Percentiles rank a stretch among this genome's conserved stretches.
Evolutionary conservation across 139 green algal species (phyloP).

Genomic region (Ulvella scutata): DNA sequence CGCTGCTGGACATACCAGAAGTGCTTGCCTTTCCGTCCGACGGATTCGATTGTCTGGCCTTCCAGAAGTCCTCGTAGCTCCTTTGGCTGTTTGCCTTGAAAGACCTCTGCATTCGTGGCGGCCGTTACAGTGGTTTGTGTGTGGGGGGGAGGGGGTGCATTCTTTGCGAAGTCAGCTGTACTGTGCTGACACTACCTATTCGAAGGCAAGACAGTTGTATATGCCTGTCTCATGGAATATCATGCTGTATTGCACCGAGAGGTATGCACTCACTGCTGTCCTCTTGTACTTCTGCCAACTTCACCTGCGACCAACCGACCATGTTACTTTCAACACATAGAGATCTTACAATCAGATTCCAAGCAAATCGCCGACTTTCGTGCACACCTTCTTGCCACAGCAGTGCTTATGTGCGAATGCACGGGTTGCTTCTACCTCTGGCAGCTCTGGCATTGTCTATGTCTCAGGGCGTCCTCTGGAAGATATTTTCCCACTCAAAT

Average conservation of each 20-base stretch:
- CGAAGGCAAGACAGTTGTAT: too few relatives aligned
- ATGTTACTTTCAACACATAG: not conserved
- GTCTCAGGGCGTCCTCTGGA: not conserved
- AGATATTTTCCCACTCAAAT: not conserved
- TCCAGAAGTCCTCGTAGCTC: slow-evolving; percentile 27
- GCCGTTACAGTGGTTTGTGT: not conserved
- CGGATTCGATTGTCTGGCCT: slow-evolving; percentile 14
- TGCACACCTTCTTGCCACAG: not conserved
- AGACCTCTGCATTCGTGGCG: slow-evolving; percentile 44
- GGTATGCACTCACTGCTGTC: too few relatives aligned
- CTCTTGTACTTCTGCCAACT: not conserved
- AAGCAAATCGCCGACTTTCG: not conserved
- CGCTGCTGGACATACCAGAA: slow-evolving; percentile 54
- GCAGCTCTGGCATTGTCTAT: not conserved
- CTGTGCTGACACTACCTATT: not conserved
- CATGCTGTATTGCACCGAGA: too few relatives aligned
- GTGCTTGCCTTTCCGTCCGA: slow-evolving; percentile 56
- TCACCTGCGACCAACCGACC: not conserved
- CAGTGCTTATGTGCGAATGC: not conserved
- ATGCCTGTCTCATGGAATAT: too few relatives aligned
- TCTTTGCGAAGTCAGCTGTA: not conserved
- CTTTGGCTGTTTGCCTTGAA: slow-evolving; percentile 18
- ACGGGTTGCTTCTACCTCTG: not conserved
- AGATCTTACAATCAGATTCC: not conserved
- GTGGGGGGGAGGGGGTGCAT: not conserved